Conservation (phyloP, 2,329 filamentous ascomycete species). For the Curvularia spicifera region DNA sequence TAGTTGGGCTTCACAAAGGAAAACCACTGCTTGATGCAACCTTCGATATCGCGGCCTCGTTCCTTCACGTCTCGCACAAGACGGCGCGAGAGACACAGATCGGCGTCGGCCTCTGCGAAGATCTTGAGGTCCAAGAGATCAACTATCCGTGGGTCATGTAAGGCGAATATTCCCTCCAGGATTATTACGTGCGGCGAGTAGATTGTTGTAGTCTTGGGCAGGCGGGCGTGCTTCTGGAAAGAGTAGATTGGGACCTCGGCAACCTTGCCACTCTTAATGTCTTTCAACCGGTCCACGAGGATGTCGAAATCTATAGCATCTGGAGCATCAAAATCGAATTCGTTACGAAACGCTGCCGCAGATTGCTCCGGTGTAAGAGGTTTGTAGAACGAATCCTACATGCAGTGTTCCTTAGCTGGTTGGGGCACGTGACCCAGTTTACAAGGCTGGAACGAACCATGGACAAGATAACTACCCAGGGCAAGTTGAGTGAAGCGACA, state of each 20-base stretch:
- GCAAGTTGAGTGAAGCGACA: slow-evolving; percentile 84
- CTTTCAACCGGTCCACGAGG: slow-evolving; percentile 76
- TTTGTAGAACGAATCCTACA: slow-evolving; percentile 96
- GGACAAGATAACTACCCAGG: slow-evolving; percentile 97
- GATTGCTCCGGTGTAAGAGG: slow-evolving; percentile 80
- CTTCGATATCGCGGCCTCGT: slow-evolving; percentile 88
- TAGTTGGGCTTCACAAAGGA: slow-evolving; percentile 96
- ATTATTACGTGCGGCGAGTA: slow-evolving; percentile 97
- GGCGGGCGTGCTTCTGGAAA: slow-evolving; percentile 85
- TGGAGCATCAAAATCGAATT: slow-evolving; percentile 95
- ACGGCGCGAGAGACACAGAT: slow-evolving; percentile 78
- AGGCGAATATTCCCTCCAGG: slow-evolving; percentile 91
- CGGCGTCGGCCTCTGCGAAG: slow-evolving; percentile 94
- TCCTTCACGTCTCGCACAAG: slow-evolving; percentile 85
- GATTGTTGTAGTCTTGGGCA: slow-evolving; percentile 80
- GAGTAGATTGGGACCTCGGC: slow-evolving; percentile 95
- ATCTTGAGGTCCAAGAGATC: slow-evolving; percentile 94
- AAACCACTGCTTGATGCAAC: slow-evolving; percentile 99
- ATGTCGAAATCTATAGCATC: slow-evolving; percentile 94
- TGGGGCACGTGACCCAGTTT: slow-evolving; percentile 33
- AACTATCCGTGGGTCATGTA: slow-evolving; percentile 85
- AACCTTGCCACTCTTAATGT: slow-evolving; percentile 88
- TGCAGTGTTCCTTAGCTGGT: slow-evolving; percentile 20
- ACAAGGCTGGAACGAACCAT: slow-evolving; percentile 67
- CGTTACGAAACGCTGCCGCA: slow-evolving; percentile 80